These are phyloP conservation scores for Lolium rigidum DNA, from an alignment of 176 grass and related monocot genomes.

Conservation along the genomic window DNA sequence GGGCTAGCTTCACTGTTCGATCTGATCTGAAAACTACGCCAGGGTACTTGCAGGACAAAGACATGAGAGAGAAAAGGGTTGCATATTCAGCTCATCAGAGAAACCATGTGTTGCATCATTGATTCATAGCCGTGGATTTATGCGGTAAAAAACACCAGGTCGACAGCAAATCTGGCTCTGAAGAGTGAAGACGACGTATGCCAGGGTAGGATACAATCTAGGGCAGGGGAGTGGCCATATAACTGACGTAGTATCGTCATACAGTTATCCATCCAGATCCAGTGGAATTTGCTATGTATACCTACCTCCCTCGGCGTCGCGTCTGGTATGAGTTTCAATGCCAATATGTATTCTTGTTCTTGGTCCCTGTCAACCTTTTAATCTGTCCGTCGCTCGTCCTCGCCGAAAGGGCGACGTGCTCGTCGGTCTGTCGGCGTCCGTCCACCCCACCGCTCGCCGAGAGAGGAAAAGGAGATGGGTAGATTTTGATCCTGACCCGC, in stretches of 20 bases:
- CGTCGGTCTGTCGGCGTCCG: neutral
- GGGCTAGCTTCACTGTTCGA: neutral
- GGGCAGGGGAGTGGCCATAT: conserved; percentile 26
- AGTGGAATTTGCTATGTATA: neutral
- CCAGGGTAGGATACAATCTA: neutral
- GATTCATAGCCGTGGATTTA: neutral
- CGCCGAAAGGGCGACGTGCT: conserved; percentile 44
- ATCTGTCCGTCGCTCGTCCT: conserved; percentile 26
- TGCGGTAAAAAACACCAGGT: neutral
- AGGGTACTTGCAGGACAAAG: neutral
- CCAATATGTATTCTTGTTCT: neutral
- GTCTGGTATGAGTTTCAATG: neutral
- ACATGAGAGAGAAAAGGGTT: neutral
- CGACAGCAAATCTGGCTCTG: neutral
- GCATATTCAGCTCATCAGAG: neutral
- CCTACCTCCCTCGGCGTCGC: neutral
- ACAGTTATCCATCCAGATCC: neutral
- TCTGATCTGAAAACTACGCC: neutral
- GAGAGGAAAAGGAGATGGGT: neutral
- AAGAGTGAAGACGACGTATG: neutral
- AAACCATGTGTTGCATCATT: neutral
- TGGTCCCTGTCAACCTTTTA: conserved; percentile 25
- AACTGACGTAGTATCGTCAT: neutral
- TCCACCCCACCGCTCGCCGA: neutral
- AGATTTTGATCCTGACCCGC: conserved; percentile 35